Percentiles rank a stretch among this genome's conserved stretches.
These are phyloP conservation scores for Rhamnella rubrinervis DNA, from an alignment of 331 rosid species.

Conservation along the genomic window DNA sequence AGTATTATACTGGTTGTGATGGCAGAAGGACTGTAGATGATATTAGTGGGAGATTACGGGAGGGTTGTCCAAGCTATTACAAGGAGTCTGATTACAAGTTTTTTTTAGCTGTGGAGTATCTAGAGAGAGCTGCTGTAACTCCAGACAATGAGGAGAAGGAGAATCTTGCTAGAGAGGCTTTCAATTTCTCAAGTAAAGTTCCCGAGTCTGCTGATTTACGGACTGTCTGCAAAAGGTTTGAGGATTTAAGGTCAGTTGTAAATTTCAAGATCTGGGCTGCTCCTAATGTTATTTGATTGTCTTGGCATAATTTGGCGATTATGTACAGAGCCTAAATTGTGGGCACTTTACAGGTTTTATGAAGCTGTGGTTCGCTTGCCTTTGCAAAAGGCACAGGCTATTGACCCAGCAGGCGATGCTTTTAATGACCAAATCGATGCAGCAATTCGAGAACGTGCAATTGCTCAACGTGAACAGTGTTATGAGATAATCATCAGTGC, in stretches of 20 bases:
- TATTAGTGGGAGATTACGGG: conserved; percentile 81
- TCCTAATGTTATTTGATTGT: conserved; percentile 6
- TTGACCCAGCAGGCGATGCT: conserved; percentile 92
- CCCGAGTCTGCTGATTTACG: conserved; percentile 92
- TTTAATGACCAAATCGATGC: conserved; percentile 84
- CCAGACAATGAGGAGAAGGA: conserved; percentile 70
- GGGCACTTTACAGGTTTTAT: conserved; percentile 69
- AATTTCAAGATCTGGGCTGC: conserved; percentile 6
- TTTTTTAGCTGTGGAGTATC: conserved; percentile 92
- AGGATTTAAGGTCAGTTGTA: conserved; percentile 78
- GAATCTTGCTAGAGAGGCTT: conserved; percentile 88
- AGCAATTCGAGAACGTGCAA: conserved; percentile 69
- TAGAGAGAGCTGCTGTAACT: conserved; percentile 89
- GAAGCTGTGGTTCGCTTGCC: conserved; percentile 98
- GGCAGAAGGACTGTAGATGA: conserved; percentile 99
- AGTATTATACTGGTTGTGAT: conserved; percentile 94
- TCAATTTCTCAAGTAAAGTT: conserved; percentile 76
- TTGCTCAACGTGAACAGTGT: conserved; percentile 75
- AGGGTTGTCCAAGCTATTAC: conserved; percentile 96
- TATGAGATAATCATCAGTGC: conserved; percentile 86
- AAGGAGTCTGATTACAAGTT: conserved; percentile 98
- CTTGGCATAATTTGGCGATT: conserved; percentile 11
- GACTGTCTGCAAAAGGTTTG: conserved; percentile 93
- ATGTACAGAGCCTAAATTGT: conserved; percentile 27
- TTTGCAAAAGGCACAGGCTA: conserved; percentile 94